Evolutionary conservation across 495 filamentous ascomycete genomes (phyloP).

Genomic region (Clohesyomyces aquaticus): DNA sequence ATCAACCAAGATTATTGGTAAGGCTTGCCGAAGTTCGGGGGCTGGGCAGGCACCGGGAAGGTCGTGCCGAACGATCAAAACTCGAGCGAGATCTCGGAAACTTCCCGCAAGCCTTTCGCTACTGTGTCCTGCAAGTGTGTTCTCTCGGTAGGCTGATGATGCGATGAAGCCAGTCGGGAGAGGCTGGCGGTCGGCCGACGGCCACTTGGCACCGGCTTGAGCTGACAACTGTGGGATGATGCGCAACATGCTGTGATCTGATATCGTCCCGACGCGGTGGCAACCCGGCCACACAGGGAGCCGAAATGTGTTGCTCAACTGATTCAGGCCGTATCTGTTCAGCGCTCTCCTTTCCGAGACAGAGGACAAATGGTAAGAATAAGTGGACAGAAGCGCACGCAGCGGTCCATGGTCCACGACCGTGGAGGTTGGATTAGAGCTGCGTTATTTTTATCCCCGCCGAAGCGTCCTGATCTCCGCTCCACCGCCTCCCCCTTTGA

Average conservation of each 20-base stretch:
- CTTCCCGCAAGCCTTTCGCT: not conserved
- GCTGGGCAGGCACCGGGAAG: not conserved
- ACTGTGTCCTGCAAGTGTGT: not conserved
- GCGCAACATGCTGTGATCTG: not conserved
- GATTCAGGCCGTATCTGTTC: not conserved
- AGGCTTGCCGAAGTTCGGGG: not conserved
- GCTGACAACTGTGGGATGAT: no score
- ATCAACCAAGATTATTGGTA: not conserved
- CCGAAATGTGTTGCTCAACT: not conserved
- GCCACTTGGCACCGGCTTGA: not conserved
- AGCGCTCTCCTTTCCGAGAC: not conserved
- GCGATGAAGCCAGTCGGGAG: not conserved
- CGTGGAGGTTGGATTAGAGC: constrained; percentile 9
- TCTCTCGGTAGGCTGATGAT: not conserved
- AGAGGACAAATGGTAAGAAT: not conserved
- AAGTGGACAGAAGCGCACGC: not conserved
- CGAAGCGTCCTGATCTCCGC: not conserved
- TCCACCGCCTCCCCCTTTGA: not conserved
- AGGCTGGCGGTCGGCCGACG: not conserved
- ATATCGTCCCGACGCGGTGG: not conserved
- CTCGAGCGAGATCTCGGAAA: not conserved
- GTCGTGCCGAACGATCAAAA: not conserved
- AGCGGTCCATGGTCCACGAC: not conserved
- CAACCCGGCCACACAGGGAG: not conserved
- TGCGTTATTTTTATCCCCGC: not conserved